These are phyloP conservation scores for Rhynchosporium secalis DNA, from an alignment of 2,329 filamentous ascomycete genomes.

Conservation along the genomic window DNA sequence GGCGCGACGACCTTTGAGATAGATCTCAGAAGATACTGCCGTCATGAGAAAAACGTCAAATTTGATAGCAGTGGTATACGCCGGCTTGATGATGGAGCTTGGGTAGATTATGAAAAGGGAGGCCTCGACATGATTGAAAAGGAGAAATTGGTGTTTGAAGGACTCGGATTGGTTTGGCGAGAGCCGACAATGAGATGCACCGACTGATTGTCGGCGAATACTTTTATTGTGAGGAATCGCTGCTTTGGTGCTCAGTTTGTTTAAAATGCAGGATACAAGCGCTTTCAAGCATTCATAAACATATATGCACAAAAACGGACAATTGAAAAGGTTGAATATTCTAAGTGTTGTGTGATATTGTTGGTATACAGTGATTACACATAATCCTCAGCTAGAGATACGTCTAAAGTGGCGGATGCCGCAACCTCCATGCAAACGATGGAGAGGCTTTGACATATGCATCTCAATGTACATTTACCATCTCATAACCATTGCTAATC, in stretches of 20 bases:
- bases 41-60: constrained; percentile 70
- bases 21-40: constrained; percentile 79
- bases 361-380: too few species aligned
- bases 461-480: constrained; percentile 20
- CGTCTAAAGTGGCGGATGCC: too few species aligned
- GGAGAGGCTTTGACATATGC: not conserved
- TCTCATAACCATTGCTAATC: constrained; percentile 31
- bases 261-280: too few species aligned
- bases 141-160: constrained; percentile 78
- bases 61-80: constrained; percentile 90
- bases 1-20: constrained; percentile 88
- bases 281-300: too few species aligned
- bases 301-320: too few species aligned
- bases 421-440: too few species aligned
- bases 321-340: too few species aligned
- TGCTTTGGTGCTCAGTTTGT: not conserved
- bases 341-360: too few species aligned
- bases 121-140: constrained; percentile 65
- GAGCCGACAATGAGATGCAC: constrained; percentile 62
- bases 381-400: too few species aligned
- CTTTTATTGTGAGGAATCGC: not conserved
- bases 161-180: constrained; percentile 68
- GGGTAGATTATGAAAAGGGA: constrained; percentile 70
- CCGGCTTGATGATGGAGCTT: constrained; percentile 61
- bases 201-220: constrained; percentile 18